phyloP scores from a whole-genome alignment of 441 rosid species.

The Corymbia calophylla region DNA sequence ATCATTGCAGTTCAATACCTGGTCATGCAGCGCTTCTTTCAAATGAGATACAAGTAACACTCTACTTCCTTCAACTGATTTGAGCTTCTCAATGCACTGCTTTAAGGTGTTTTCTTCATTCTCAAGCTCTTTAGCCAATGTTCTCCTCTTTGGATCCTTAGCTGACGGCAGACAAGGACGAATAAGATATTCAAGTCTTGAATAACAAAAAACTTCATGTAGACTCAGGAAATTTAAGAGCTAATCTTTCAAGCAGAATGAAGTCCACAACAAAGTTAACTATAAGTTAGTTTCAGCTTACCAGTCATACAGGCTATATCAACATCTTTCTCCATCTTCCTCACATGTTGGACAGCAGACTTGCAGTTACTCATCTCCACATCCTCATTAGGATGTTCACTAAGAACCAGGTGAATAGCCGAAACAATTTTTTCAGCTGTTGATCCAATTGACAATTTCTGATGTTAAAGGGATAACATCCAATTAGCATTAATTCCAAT shows the following conservation, averaged over 20 bases:
- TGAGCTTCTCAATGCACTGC: no score
- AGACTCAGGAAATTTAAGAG: accelerated
- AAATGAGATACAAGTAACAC: no score
- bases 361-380: slow-evolving; percentile 78
- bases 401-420: slow-evolving; percentile 64
- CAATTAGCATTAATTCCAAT: not conserved
- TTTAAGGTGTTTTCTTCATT: no score
- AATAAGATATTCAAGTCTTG: no score
- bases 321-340: slow-evolving; percentile 82
- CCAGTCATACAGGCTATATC: slow-evolving; percentile 50
- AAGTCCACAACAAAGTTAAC: not conserved
- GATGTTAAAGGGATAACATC: not conserved
- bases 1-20: no score
- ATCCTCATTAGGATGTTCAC: slow-evolving; percentile 70
- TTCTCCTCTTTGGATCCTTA: not conserved
- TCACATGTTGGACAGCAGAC: slow-evolving; percentile 56
- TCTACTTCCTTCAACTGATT: no score
- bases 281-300: slow-evolving; percentile 14
- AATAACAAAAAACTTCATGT: accelerated
- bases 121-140: no score
- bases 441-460: slow-evolving; percentile 78
- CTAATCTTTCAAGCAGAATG: accelerated
- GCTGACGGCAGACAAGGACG: no score
- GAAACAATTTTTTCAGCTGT: slow-evolving; percentile 88
- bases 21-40: no score